Base-by-base conservation (phyloP, 768 basidiomycete species). In the Nidularia sp. region DNA sequence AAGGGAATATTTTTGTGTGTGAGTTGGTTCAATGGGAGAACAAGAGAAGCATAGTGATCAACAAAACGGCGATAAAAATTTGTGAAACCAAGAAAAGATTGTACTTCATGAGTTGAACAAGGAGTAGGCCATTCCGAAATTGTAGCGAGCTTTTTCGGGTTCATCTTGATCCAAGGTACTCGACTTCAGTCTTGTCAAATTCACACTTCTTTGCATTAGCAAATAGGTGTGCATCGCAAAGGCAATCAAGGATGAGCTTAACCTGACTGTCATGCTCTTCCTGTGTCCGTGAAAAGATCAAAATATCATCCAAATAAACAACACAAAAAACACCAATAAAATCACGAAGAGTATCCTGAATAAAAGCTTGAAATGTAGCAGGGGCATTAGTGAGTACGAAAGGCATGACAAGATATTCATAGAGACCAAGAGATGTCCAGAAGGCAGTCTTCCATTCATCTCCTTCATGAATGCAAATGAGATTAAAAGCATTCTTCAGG, bases 11-110 rank as follows among this genome's bases (percentile, higher is more conserved):
- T 67, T 9, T 65, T 58, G 1, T 32, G 15, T 3, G 58, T 67
- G 7, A 60, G 53, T 10, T 32, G 8, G 15, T 53, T 8, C 22
- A 48, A 48, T 2, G 6, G 47, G 12, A 48, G 47, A 31, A 34
- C 62, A 32, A 73, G 70, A 9, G 59, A 9, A 3, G 70, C 61
- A 55, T 66, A 78, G 18, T 65, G 51, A 18, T 59, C 3, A 15
- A 78, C 71, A 59, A 79, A 78, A 0, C 67, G 49, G 1, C 67
- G 54, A 50, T 78, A 80, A 54, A 76, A 79, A 58, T 78, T 77
- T 2, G 62, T 55, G 51, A 79, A 77, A 5, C 75, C 74, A 1
- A 79, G 53, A 59, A 79, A 79, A 5, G 58, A 59, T 60, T 71
- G 70, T 3, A 76, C 45, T 15, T 76, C 62, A 34, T 62, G 63